Conservation (phyloP, 345 rosid genomes). For the Lenwebbia sp. region DNA sequence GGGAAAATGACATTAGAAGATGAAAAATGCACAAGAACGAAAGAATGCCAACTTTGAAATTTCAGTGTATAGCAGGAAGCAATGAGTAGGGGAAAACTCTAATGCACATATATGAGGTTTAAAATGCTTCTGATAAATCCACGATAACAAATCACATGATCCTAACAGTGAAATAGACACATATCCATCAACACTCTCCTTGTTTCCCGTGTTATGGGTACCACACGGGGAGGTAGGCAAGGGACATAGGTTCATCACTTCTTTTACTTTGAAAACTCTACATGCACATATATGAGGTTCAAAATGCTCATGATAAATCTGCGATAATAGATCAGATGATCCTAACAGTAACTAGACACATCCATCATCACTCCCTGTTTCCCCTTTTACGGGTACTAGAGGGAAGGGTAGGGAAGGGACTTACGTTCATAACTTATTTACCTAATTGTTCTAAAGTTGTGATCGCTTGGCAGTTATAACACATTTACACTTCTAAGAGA, state of each 20-base stretch:
- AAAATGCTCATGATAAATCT: neutral
- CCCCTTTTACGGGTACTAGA: neutral
- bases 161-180: neutral
- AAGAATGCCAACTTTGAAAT: neutral
- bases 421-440: neutral
- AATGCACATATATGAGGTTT: neutral
- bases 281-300: neutral
- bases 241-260: neutral
- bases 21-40: neutral
- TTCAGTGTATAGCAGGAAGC: neutral
- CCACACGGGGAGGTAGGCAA: neutral
- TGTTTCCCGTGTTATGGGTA: neutral
- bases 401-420: neutral
- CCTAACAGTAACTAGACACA: neutral
- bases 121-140: neutral
- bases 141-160: neutral
- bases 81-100: neutral
- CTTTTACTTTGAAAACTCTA: neutral
- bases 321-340: neutral
- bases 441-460: neutral
- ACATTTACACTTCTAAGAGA: neutral
- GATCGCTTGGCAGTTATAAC: neutral
- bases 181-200: neutral
- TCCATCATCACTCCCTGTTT: neutral
- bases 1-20: neutral